Percentiles rank a stretch among this genome's conserved stretches.
Conservation (phyloP, 2,329 filamentous ascomycete species). For the Phialemoniopsis sp. region DNA sequence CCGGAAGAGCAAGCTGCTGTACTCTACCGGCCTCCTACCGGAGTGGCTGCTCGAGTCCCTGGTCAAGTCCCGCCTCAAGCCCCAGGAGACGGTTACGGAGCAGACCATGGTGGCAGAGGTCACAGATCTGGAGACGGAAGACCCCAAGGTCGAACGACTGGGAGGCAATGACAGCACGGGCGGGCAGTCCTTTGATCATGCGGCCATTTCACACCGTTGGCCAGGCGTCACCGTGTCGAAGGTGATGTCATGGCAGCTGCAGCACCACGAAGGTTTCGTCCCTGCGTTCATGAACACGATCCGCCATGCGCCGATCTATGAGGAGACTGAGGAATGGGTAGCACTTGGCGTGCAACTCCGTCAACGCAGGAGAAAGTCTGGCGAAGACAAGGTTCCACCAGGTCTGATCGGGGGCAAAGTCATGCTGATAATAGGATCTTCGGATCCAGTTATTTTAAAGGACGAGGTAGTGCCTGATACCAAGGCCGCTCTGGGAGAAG, state of each 20-base stretch:
- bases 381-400: conserved; percentile 17
- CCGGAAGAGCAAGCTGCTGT: conserved; percentile 58
- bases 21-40: conserved; percentile 56
- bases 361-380: conserved; percentile 25
- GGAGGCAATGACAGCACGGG: conserved; percentile 30
- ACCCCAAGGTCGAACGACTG: conserved; percentile 1
- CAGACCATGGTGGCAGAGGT: conserved; percentile 31
- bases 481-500: conserved; percentile 35
- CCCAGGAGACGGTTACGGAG: conserved; percentile 25
- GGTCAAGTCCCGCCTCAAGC: conserved; percentile 44
- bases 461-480: conserved; percentile 63
- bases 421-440: conserved; percentile 60
- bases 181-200: conserved; percentile 35
- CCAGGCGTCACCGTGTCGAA: conserved; percentile 53
- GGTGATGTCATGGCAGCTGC: conserved; percentile 67
- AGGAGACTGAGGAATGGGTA: conserved; percentile 58
- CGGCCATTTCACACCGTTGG: conserved; percentile 45
- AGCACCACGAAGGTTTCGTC: conserved; percentile 63
- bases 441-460: conserved; percentile 63
- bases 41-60: conserved; percentile 50
- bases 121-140: conserved; percentile 19
- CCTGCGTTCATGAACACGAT: conserved; percentile 68
- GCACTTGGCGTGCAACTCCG: conserved; percentile 46
- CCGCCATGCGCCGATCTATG: conserved; percentile 64
- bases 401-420: conserved; percentile 45